Evolutionary conservation across 441 rosid genomes (phyloP).

Genomic region (Capsella rubella): DNA sequence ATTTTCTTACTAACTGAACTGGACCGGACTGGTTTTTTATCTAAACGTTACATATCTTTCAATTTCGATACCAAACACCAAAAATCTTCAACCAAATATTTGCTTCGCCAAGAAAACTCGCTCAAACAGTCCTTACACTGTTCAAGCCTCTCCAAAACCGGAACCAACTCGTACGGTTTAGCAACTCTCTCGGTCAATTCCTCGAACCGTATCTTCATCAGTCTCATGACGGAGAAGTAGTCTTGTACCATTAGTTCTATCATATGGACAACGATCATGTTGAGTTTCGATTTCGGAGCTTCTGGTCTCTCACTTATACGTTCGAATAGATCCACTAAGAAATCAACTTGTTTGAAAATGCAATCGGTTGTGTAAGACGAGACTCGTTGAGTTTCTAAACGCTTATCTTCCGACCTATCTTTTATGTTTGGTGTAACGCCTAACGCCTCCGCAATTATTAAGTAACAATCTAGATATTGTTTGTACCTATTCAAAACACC

Average conservation of each 20-base stretch:
- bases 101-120: slow-evolving; percentile 38
- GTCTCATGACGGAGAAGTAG: slow-evolving; percentile 22
- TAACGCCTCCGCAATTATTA: slow-evolving; percentile 13
- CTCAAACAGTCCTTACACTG: slow-evolving; percentile 20
- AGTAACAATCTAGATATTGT: slow-evolving; percentile 27
- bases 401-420: slow-evolving; percentile 17
- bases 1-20: neutral
- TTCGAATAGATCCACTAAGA: slow-evolving; percentile 24
- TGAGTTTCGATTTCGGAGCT: neutral
- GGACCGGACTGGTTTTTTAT: neutral
- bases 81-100: slow-evolving; percentile 30
- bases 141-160: slow-evolving; percentile 19
- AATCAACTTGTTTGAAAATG: slow-evolving; percentile 28
- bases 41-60: neutral
- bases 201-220: slow-evolving; percentile 33
- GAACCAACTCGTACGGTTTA: slow-evolving; percentile 10
- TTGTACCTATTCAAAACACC: slow-evolving; percentile 34
- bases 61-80: slow-evolving; percentile 29
- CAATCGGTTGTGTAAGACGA: slow-evolving; percentile 10
- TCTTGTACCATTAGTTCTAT: slow-evolving; percentile 25
- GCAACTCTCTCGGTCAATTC: slow-evolving; percentile 22
- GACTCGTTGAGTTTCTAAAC: slow-evolving; percentile 19
- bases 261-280: slow-evolving; percentile 11
- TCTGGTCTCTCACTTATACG: slow-evolving; percentile 20
- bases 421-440: slow-evolving; percentile 18